These are phyloP conservation scores for Penstemon eatonii DNA, from an alignment of 257 asterid genomes.

Conservation along the genomic window DNA sequence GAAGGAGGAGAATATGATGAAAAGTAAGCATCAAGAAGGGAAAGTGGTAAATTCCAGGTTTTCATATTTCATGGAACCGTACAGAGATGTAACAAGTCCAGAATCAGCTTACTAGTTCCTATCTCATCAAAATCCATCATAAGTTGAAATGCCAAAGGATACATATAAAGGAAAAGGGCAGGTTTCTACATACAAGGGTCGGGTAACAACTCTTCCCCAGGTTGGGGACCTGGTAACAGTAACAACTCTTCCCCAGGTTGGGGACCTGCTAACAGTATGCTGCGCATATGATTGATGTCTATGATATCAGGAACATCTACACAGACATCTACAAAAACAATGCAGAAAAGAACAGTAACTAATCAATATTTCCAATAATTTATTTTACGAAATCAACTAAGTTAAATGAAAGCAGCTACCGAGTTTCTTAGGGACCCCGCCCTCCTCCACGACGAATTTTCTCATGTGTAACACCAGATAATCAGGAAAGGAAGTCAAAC, in stretches of 20 bases:
- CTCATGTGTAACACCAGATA: slow-evolving; percentile 95
- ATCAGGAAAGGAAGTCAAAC: slow-evolving; percentile 93
- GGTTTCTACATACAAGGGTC: slow-evolving; percentile 49
- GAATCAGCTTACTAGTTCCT: background rate
- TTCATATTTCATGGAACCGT: no score
- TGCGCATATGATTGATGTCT: slow-evolving; percentile 87
- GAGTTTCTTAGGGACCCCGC: slow-evolving; percentile 97
- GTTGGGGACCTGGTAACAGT: slow-evolving; percentile 61
- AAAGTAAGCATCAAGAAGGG: no score
- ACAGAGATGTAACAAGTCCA: background rate
- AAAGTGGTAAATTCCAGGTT: no score
- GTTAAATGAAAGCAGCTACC: slow-evolving; percentile 42
- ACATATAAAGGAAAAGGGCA: background rate
- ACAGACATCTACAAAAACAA: slow-evolving; percentile 67
- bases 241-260: slow-evolving; percentile 74
- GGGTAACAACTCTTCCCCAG: slow-evolving; percentile 88
- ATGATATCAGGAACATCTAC: slow-evolving; percentile 89
- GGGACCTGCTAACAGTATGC: slow-evolving; percentile 57
- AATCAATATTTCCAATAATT: slow-evolving; percentile 18
- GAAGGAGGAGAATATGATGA: no score
- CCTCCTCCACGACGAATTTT: slow-evolving; percentile 86
- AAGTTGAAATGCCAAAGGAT: background rate
- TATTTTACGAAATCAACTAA: slow-evolving; percentile 19
- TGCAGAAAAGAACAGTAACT: slow-evolving; percentile 20
- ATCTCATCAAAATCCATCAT: slow-evolving; percentile 13